Conservation (phyloP, 805 yeast genomes). For the Pichia californica region DNA sequence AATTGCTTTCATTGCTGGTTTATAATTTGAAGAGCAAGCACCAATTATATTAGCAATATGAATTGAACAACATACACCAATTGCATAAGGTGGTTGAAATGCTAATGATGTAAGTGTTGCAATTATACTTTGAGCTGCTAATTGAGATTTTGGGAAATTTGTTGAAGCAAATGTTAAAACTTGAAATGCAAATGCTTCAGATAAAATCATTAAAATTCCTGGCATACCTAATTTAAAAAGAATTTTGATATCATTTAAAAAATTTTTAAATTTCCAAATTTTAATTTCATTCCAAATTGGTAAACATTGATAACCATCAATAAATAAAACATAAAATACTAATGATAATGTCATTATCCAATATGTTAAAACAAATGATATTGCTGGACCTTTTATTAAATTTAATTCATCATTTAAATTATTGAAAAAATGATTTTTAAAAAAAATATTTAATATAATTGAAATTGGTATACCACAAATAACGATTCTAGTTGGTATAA, state of each 20-base stretch:
- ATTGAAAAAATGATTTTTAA: conserved; percentile 62
- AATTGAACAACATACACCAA: conserved; percentile 46
- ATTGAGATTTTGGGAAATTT: conserved; percentile 38
- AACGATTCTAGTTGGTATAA: conserved; percentile 65
- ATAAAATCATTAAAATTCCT: conserved; percentile 49
- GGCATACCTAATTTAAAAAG: conserved; percentile 44
- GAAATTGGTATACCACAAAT: conserved; percentile 64
- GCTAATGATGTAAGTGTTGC: conserved; percentile 42
- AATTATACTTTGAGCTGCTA: conserved; percentile 49
- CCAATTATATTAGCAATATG: conserved; percentile 51
- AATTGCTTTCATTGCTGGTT: conserved; percentile 35
- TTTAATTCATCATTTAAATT: conserved; percentile 33
- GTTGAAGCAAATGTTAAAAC: conserved; percentile 45
- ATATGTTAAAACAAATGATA: conserved; percentile 59
- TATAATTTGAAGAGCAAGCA: conserved; percentile 33
- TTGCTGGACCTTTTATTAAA: conserved; percentile 40
- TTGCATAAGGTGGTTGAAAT: conserved; percentile 47
- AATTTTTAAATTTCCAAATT: conserved; percentile 28
- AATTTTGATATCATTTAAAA: conserved; percentile 9
- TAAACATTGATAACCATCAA: conserved; percentile 70
- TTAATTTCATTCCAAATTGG: conserved; percentile 13
- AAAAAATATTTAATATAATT: conserved; percentile 47
- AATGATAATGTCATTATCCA: conserved; percentile 59
- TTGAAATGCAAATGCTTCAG: conserved; percentile 52
- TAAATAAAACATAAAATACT: conserved; percentile 42